Conservation (phyloP, 257 asterid species). For the Cinchona pubescens region DNA sequence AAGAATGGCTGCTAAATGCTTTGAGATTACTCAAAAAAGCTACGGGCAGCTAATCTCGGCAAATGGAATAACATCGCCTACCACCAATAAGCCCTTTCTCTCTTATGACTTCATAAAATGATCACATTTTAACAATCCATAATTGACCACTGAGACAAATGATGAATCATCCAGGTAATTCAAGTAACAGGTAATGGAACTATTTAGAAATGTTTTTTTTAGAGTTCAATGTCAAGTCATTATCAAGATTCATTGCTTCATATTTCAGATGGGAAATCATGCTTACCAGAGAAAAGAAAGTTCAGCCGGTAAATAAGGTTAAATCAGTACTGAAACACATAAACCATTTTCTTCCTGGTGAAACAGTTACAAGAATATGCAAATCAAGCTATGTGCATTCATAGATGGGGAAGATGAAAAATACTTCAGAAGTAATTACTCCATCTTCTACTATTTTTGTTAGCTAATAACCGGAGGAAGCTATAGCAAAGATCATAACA, state of each 20-base stretch:
- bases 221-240: neutral
- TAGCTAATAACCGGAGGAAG: neutral
- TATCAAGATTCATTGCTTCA: neutral
- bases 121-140: neutral
- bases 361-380: neutral
- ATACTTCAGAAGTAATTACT: neutral
- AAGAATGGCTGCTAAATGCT: neutral
- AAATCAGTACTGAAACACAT: neutral
- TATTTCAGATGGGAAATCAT: neutral
- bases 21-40: neutral
- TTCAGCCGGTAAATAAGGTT: neutral
- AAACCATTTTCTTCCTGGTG: neutral
- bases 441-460: neutral
- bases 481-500: neutral
- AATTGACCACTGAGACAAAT: neutral
- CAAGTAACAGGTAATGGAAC: neutral
- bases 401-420: neutral
- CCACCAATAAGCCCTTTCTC: neutral
- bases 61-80: neutral
- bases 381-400: neutral
- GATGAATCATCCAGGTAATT: neutral
- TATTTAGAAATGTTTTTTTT: neutral
- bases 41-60: neutral
- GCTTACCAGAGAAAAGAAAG: neutral
- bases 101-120: neutral